Base-by-base conservation (phyloP, 805 yeast genomes). In the Zygosaccharomyces pseudorouxii region DNA sequence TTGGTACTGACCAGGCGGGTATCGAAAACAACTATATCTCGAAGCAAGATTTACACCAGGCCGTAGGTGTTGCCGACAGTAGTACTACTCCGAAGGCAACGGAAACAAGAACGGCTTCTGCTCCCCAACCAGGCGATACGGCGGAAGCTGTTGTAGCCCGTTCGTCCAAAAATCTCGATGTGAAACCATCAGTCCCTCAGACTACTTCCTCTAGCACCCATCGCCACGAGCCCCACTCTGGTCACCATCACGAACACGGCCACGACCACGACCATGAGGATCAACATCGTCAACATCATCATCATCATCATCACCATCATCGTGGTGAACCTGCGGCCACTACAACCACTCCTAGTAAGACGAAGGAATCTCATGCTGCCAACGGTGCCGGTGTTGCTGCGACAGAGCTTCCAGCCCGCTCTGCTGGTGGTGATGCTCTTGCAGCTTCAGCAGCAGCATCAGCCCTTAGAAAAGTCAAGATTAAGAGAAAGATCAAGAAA, bases 1-100 rank as follows among this genome's bases (percentile, higher is more conserved):
- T 69, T 25, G 75, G 76, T 49, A 38, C 23, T 19, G 70, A 66
- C 35, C 84, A 79, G 56, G 61, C 69, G 33, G 70, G 73, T 4
- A 66, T 66, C 45, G 64, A 62, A 38, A 73, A 73, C 55, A 73
- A 73, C 52, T 71, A 59, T 37, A 49, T 72, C 14, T 44, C 51
- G 5, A 45, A 38, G 31, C 43, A 33, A 2, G 60, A 58, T 23
- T 23, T 50, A n/a, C 12, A 8, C 37, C n/a, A n/a, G n/a, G n/a
- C n/a, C n/a, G n/a, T n/a, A n/a, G n/a, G n/a, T n/a, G n/a, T n/a
- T n/a, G n/a, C n/a, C n/a, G n/a, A n/a, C n/a, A 10, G n/a, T 37
- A 20, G 28, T 14, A 18, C 25, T 12, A 3, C 20, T 7, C 29
- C 30, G 12, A 28, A 22, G 25, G 31, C 42, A 5, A 38, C 42